Evolutionary conservation across 805 yeast genomes (phyloP).

Genomic region (Hanseniaspora guilliermondii): DNA sequence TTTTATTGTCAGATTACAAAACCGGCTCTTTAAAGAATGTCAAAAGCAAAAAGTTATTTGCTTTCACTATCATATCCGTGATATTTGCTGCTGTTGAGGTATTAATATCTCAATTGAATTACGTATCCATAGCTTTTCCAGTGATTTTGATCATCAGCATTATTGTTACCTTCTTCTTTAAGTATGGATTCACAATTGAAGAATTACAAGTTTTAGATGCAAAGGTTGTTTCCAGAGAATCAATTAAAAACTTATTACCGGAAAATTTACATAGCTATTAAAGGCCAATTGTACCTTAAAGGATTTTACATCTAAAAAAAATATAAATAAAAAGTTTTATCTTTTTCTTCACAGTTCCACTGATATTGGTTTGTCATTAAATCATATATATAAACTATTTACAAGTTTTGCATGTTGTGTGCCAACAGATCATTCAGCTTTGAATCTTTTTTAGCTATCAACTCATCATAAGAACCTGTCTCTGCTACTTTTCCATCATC

Average conservation of each 20-base stretch:
- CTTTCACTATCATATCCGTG: slow-evolving; percentile 47
- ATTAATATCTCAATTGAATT: slow-evolving; percentile 62
- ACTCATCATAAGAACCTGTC: slow-evolving; percentile 46
- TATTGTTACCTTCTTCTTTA: slow-evolving; percentile 51
- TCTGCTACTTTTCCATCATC: slow-evolving; percentile 64
- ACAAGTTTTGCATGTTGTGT: slow-evolving; percentile 20
- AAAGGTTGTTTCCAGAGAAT: slow-evolving; percentile 45
- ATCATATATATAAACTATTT: not conserved
- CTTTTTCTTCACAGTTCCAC: too few relatives aligned
- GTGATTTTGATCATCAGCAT: slow-evolving; percentile 61
- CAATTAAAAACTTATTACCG: slow-evolving; percentile 35
- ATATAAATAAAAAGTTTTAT: too few relatives aligned
- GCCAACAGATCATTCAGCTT: slow-evolving; percentile 29
- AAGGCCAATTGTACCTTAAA: not conserved
- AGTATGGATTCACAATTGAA: slow-evolving; percentile 44
- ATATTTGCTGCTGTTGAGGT: slow-evolving; percentile 69
- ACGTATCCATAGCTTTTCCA: slow-evolving; percentile 91
- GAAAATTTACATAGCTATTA: slow-evolving; percentile 17
- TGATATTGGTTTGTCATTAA: too few relatives aligned
- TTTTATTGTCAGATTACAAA: slow-evolving; percentile 46
- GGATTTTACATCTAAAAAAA: too few relatives aligned
- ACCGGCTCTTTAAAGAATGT: slow-evolving; percentile 28
- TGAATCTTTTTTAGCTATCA: slow-evolving; percentile 32
- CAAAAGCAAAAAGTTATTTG: slow-evolving; percentile 30
- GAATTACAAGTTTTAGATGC: slow-evolving; percentile 58